Conservation (phyloP, 202 grass and related monocot species). For the Miscanthus sacchariflorus region DNA sequence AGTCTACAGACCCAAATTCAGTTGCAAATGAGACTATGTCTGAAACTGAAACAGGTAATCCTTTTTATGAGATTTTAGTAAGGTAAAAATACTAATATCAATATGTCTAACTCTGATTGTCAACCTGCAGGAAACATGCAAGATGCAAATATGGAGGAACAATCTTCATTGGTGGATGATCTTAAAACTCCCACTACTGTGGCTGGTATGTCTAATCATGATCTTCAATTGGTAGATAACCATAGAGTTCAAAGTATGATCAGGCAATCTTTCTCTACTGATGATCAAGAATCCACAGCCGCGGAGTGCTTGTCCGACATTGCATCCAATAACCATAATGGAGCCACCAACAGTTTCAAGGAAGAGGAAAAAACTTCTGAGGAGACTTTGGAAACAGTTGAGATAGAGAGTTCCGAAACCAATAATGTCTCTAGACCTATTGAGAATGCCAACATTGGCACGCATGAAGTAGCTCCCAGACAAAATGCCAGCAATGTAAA, state of each 20-base stretch:
- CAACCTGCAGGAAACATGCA: not conserved
- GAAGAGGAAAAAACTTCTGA: not conserved
- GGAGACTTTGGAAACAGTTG: not conserved
- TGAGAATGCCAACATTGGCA: conserved; percentile 29
- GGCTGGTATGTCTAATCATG: not conserved
- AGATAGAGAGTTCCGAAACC: not conserved
- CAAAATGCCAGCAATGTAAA: not conserved
- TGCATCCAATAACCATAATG: not conserved
- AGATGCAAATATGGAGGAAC: not conserved
- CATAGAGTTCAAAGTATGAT: not conserved
- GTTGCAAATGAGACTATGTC: not conserved
- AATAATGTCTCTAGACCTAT: not conserved
- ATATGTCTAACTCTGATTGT: not conserved
- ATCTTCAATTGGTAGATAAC: not conserved
- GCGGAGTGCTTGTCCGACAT: not conserved
- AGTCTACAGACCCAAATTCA: not conserved
- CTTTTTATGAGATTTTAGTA: not conserved
- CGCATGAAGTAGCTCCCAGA: not conserved
- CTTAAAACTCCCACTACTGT: not conserved
- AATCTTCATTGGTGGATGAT: not conserved
- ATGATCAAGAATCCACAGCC: not conserved
- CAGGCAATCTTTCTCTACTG: not conserved
- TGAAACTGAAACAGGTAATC: conserved; percentile 13
- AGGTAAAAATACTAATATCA: not conserved
- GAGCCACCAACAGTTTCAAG: not conserved